Evolutionary conservation across 1,284 basidiomycete species (phyloP).

Genomic region (Phellopilus nigrolimitatus): DNA sequence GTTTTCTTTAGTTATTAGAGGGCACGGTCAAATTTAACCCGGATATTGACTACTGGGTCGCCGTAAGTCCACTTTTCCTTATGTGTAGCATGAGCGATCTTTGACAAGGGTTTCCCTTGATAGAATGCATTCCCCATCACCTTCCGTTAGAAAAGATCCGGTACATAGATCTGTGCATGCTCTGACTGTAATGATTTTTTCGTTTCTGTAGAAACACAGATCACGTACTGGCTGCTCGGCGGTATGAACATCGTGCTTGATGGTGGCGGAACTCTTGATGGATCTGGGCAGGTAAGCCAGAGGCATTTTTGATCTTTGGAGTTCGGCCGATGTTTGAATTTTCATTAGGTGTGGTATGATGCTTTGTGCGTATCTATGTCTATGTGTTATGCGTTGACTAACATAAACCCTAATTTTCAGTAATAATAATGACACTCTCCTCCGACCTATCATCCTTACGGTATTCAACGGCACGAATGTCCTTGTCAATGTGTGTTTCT

Average conservation of each 20-base stretch:
- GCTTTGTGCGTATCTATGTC: slow-evolving; percentile 39
- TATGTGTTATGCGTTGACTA: slow-evolving; percentile 22
- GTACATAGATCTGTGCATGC: background rate
- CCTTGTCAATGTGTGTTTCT: slow-evolving; percentile 35
- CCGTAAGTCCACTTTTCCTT: slow-evolving; percentile 29
- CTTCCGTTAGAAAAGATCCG: slow-evolving; percentile 31
- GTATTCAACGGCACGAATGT: slow-evolving; percentile 54
- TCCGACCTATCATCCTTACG: slow-evolving; percentile 57
- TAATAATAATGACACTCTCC: slow-evolving; percentile 42
- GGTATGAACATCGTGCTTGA: slow-evolving; percentile 52
- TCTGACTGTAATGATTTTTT: background rate
- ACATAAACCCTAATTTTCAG: slow-evolving; percentile 25
- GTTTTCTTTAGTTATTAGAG: slow-evolving; percentile 36
- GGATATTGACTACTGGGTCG: slow-evolving; percentile 50
- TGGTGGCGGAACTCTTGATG: slow-evolving; percentile 57
- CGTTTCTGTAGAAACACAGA: slow-evolving; percentile 37
- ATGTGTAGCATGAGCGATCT: background rate
- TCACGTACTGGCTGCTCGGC: slow-evolving; percentile 60
- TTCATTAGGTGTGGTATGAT: slow-evolving; percentile 48
- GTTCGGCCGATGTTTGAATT: slow-evolving; percentile 20
- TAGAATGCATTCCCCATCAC: slow-evolving; percentile 50
- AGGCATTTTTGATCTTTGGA: slow-evolving; percentile 1
- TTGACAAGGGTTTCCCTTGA: background rate
- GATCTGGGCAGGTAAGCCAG: slow-evolving; percentile 47
- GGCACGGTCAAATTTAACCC: slow-evolving; percentile 49